These are phyloP conservation scores for Leishmania braziliensis DNA, from an alignment of 208 protist species.

Conservation along the genomic window DNA sequence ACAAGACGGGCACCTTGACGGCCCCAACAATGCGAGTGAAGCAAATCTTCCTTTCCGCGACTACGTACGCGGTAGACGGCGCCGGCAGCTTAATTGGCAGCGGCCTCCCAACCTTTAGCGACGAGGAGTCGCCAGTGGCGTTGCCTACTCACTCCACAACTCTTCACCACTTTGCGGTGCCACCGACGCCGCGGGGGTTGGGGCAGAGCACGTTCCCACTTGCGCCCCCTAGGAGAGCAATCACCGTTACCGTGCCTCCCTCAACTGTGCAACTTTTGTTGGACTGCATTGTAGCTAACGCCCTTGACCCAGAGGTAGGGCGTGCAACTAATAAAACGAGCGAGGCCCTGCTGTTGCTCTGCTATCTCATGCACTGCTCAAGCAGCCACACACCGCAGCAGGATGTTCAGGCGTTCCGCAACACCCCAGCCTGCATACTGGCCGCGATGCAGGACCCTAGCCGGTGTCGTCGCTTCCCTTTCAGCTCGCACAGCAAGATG, in stretches of 20 bases:
- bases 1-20: conserved; percentile 96
- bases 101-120: neutral
- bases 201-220: neutral
- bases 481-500: conserved; percentile 78
- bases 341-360: conserved; percentile 62
- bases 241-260: conserved; percentile 31
- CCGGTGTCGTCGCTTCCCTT: conserved; percentile 61
- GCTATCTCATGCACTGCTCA: conserved; percentile 16
- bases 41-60: conserved; percentile 49
- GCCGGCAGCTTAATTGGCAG: neutral
- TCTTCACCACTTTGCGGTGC: neutral
- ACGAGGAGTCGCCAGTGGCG: conserved; percentile 6
- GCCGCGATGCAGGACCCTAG: conserved; percentile 41
- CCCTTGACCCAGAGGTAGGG: conserved; percentile 62
- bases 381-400: conserved; percentile 8
- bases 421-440: conserved; percentile 36
- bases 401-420: conserved; percentile 21
- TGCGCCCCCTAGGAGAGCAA: neutral
- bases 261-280: conserved; percentile 46
- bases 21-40: conserved; percentile 90
- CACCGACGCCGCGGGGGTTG: neutral
- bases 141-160: neutral
- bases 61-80: conserved; percentile 20
- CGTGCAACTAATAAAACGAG: conserved; percentile 69
- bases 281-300: conserved; percentile 66